Base-by-base conservation (phyloP, 768 basidiomycete genomes). In the Pleurotus djamor region DNA sequence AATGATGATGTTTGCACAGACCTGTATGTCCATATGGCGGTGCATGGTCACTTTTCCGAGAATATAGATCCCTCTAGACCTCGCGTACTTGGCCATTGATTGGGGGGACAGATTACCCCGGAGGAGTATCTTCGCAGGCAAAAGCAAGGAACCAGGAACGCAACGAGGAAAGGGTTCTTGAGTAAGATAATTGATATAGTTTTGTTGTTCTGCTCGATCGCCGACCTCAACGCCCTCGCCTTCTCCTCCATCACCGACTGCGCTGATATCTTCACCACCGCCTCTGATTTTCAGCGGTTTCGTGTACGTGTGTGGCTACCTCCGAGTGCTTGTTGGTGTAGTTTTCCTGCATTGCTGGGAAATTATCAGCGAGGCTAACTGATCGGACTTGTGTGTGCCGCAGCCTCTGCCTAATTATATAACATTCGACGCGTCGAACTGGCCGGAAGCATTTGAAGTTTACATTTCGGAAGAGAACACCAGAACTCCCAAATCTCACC, bases 91-190 rank as follows among this genome's bases (percentile, higher is more conserved):
- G 38, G n/a, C 38, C 38, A 10, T 41, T 41, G 38, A 41, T 41
- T n/a, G 9, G 9, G 38, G 38, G 38, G n/a, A n/a, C 9, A 41
- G 38, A 14, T 47, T 47, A 7, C 45, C 45, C 17, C 17, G 13
- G 16, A 47, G 45, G 45, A 47, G 45, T 12, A 47, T 47, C 45
- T 47, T 47, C 45, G 45, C 45, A 47, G 17, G 45, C 17, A n/a
- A 41, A 14, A 9, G 47, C 47, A 50, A 50, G 49, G 49, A 17
- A 50, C 49, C 49, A 50, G 49, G 49, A 50, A 50, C 49, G 49
- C 49, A 33, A 33, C 34, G 7, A 50, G 34, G 17, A 10, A 50
- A 33, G 34, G 45, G 9, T 12, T 17, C 45, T 47, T 50, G 49
- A 8, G 21, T n/a, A n/a, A 28, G 21, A 28, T 28, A 28, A 28